Base-by-base conservation (phyloP, 768 basidiomycete species). In the Mrakia blollopis region DNA sequence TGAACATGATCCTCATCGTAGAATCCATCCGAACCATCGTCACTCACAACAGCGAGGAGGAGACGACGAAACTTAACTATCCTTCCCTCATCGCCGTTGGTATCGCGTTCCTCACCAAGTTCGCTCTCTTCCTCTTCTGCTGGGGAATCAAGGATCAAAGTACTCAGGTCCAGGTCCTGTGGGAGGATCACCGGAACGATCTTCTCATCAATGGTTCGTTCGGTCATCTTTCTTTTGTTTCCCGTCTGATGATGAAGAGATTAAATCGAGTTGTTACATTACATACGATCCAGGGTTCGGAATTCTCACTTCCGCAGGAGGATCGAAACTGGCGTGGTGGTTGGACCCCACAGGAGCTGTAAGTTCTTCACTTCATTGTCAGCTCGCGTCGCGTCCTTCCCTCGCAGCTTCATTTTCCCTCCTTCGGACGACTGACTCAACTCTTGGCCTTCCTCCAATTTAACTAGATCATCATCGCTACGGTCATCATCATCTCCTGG, bases 1-100 rank as follows among this genome's bases (percentile, higher is more conserved):
- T 96, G 80, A 98, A 96, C 84, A 84, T 98, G 44, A 90, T 97
- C 73, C 88, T 98, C 79, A 88, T 94, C 70, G 94, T 97, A 63
- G 92, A 96, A 84, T 92, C 94, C 14, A 85, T 89, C 47, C 89
- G 90, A 68, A 86, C 88, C n/a, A 84, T 98, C 50, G 84, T 90
- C 69, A 86, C 88, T 1, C 89, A 89, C 73, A 83, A 85, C 30
- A 84, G 85, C 57, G 86, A 85, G 35, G 81, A 83, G 9, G 86
- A 88, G 3, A 85, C 88, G 25, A 87, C 88, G 60, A 81, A 86
- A 6, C 90, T 98, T 78, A 90, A 97, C 81, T 84, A 98, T 21
- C 88, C 92, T 0, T 90, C 94, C 1, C 87, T 98, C 78, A 86
- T 94, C 41, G 89, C 92, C 2, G 96, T 98, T 11, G 89, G 86